Evolutionary conservation across 805 yeast genomes (phyloP).

Genomic region (Sugiyamaella marilandica): DNA sequence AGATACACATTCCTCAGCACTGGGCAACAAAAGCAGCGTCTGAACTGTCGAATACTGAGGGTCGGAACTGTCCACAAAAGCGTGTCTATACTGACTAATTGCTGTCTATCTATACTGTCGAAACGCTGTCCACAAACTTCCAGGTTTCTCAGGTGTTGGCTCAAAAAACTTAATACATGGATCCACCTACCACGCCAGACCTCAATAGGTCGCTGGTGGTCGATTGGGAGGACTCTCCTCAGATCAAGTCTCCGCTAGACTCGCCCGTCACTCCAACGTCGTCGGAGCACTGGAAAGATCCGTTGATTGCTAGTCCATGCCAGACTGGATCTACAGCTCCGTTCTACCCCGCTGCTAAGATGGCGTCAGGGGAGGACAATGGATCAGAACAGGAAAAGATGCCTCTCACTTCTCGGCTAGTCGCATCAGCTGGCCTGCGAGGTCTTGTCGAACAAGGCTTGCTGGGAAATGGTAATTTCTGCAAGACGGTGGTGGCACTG

Average conservation of each 20-base stretch:
- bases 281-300: not conserved
- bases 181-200: not conserved
- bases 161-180: too few relatives aligned
- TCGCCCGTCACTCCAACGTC: constrained; percentile 9
- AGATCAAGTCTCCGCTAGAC: not conserved
- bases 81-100: too few relatives aligned
- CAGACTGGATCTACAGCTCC: not conserved
- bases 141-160: not conserved
- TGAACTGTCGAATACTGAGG: too few relatives aligned
- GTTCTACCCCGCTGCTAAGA: not conserved
- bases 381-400: not conserved
- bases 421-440: not conserved
- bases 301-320: not conserved
- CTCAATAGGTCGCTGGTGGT: not conserved
- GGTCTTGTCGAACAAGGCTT: not conserved
- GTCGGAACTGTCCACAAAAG: too few relatives aligned
- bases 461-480: constrained; percentile 19
- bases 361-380: not conserved
- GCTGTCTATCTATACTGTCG: too few relatives aligned
- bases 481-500: constrained; percentile 10
- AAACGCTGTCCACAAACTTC: too few relatives aligned
- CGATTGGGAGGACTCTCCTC: not conserved
- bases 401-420: not conserved
- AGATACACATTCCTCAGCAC: not conserved
- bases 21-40: not conserved